Base-by-base conservation (phyloP, 257 asterid genomes). In the Solanum pinnatisectum region DNA sequence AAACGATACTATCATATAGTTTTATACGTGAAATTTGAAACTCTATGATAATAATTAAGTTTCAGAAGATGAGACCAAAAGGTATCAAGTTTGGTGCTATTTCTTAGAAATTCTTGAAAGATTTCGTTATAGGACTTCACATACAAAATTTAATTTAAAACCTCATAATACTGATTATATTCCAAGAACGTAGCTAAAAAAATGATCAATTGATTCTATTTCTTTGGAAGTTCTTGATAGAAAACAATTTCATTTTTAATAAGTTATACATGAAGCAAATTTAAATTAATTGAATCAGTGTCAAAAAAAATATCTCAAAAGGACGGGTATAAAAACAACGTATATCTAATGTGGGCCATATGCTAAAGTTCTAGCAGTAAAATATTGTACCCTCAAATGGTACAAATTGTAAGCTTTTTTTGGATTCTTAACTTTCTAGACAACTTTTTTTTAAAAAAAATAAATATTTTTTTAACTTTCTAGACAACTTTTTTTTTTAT, bases 321-420 rank as follows among this genome's bases (percentile, higher is more conserved):
- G 40, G 8, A 46, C 16, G 3, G 16, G 18, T 46, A 20, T 25
- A 49, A 49, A 46, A 88, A 42, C 63, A 60, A 73, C 85, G 22
- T 77, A 37, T 76, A 72, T 72, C 52, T 89, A 76, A 87, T 67
- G 65, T 88, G 85, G 92, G 87, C 52, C 86, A 87, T 90, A 85
- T 56, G 60, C 49, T 84, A 65, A 65, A 14, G 49, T 76, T 84
- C 82, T 30, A 88, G 72, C 85, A 82, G 67, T 68, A 70, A 77
- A 84, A 71, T 8, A 16, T 73, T 90, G 89, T 65, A 87, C 89
- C 76, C 88, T 90, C 89, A 74, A 90, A 89, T 88, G 91, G 88
- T 88, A 86, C 87, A 89, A 89, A 91, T 63, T 73, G 87, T 90
- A 84, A 44, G 88, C 88, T 85, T 91, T 91, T 92, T 88, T n/a